Base-by-base conservation (phyloP, 1,284 basidiomycete species). In the Pascua guehoae region DNA sequence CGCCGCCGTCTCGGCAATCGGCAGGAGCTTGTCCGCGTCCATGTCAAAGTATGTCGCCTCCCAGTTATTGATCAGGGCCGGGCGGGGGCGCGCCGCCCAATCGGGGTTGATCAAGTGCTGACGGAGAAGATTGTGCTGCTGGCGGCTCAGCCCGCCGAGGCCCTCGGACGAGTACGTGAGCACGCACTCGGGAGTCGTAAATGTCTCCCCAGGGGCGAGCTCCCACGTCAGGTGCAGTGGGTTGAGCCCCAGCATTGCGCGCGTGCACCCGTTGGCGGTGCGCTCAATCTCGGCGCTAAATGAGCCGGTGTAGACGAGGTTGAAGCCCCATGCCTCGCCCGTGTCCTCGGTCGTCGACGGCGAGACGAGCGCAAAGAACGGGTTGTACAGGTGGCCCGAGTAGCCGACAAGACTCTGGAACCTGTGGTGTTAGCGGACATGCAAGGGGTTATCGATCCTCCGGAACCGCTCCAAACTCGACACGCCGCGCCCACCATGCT, bases 21-120 rank as follows among this genome's bases (percentile, higher is more conserved):
- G 46, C 8, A 51, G 38, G 10, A 70, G 52, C 3, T 45, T 45
- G 32, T 58, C 51, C 40, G 55, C 54, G 51, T 65, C 56, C 37
- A 69, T 62, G 53, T 67, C 63, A 48, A 69, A 69, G 47, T 66
- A 70, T 4, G 66, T 62, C 17, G 63, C 69, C 53, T 72, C 70
- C 70, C 70, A 72, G 51, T 64, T 67, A 52, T 72, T 72, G 46
- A 69, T 43, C 38, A 72, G 53, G 11, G 51, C 47, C 1, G 70
- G 69, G 45, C 70, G 55, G 12, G 57, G 47, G 14, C 56, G 47
- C 18, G 51, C 41, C 12, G 55, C 56, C 47, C 43, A 66, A n/a
- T 38, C 40, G 12, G 46, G 47, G 15, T 53, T 46, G 17, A 47
- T 58, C 10, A 70, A 57, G 55, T 70, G 61, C 15, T 65, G 41